Evolutionary conservation across 768 basidiomycete genomes (phyloP).

Genomic region (Leccinum rimulosum): DNA sequence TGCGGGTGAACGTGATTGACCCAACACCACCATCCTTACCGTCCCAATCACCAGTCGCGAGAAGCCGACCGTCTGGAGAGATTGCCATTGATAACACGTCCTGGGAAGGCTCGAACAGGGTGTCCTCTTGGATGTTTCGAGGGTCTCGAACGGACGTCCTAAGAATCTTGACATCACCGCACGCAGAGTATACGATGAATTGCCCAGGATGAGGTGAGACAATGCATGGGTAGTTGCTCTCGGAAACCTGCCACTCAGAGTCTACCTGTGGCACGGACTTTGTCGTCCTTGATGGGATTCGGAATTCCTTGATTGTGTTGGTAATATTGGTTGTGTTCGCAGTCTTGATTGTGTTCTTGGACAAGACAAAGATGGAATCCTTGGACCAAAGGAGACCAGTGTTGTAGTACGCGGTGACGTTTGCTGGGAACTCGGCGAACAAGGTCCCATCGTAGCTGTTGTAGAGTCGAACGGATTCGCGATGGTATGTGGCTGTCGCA

Average conservation of each 20-base stretch:
- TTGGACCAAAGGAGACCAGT: conserved; percentile 12
- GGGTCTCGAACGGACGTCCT: neutral
- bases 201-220: conserved; percentile 2
- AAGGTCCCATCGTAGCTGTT: conserved; percentile 1
- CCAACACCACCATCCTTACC: conserved; percentile 7
- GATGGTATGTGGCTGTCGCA: conserved; percentile 11
- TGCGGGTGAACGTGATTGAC: neutral
- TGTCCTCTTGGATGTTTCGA: neutral
- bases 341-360: conserved; percentile 1
- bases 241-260: conserved; percentile 1
- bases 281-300: neutral
- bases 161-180: neutral
- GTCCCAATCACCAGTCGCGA: conserved; percentile 5
- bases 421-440: neutral
- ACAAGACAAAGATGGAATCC: neutral
- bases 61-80: neutral
- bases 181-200: conserved; percentile 1
- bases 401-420: conserved; percentile 12
- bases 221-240: conserved; percentile 8
- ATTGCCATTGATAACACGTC: conserved; percentile 11
- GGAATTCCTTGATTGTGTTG: neutral
- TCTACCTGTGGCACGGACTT: neutral
- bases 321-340: neutral
- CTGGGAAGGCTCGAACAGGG: neutral
- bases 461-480: conserved; percentile 7